These are phyloP conservation scores for Clonostachys rosea DNA, from an alignment of 2,329 filamentous ascomycete species.

Conservation along the genomic window DNA sequence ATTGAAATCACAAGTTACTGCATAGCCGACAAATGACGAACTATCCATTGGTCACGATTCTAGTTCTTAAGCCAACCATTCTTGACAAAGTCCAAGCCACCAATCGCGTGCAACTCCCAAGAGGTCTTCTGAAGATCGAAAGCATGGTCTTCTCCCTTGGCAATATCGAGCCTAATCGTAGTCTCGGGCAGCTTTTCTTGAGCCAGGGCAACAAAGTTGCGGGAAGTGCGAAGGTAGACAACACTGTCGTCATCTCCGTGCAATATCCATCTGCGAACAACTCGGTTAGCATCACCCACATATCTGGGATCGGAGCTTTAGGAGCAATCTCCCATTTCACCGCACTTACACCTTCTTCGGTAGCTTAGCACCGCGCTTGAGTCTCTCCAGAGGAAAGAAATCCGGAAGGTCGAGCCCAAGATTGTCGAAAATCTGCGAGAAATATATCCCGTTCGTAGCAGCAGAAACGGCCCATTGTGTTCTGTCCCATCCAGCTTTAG, in stretches of 20 bases:
- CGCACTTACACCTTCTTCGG: conserved; percentile 8
- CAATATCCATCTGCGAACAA: conserved; percentile 1
- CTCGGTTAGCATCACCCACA: no score
- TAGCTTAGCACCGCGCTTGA: conserved; percentile 6
- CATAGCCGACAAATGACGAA: no score
- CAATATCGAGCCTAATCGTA: conserved; percentile 7
- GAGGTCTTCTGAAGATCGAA: conserved; percentile 10
- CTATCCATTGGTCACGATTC: neutral
- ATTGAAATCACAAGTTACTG: no score
- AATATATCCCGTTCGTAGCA: conserved; percentile 8
- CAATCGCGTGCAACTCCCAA: conserved; percentile 7
- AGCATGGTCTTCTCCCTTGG: conserved; percentile 10
- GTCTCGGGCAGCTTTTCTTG: conserved; percentile 4
- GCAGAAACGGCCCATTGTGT: conserved; percentile 5
- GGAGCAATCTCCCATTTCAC: neutral
- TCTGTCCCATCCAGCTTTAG: conserved; percentile 7
- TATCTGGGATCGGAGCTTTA: neutral
- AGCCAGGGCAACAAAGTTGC: conserved; percentile 5
- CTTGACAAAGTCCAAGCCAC: conserved; percentile 9
- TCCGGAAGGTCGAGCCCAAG: neutral
- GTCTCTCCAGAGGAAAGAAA: conserved; percentile 8
- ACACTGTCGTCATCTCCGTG: conserved; percentile 2
- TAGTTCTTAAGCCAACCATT: conserved; percentile 8
- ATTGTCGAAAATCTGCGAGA: conserved; percentile 8
- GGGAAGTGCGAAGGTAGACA: conserved; percentile 1